phyloP scores from a whole-genome alignment of 2,329 filamentous ascomycete genomes.

The Cercospora canescens region DNA sequence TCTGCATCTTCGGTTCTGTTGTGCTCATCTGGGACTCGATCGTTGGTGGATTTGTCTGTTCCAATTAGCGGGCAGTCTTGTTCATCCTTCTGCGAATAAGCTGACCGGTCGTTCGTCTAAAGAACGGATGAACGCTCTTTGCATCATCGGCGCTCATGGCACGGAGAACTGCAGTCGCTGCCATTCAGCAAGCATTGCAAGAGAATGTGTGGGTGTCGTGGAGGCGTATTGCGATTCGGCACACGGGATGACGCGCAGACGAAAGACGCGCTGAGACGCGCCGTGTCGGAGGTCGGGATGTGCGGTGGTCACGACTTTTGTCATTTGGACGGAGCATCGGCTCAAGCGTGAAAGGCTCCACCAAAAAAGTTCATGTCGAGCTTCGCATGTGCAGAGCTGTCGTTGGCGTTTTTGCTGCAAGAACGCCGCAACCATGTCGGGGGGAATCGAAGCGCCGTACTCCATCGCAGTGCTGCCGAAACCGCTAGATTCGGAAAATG shows the following conservation, averaged over 20 bases:
- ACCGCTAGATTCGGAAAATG: slow-evolving; percentile 42
- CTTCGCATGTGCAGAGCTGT: neutral
- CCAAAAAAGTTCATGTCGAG: slow-evolving; percentile 12
- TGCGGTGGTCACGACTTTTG: neutral
- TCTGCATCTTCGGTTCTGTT: neutral
- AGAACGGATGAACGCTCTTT: slow-evolving; percentile 35
- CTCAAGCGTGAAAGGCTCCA: neutral
- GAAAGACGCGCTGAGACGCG: slow-evolving; percentile 3
- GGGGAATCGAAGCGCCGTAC: slow-evolving; percentile 38
- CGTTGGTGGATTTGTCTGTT: slow-evolving; percentile 1
- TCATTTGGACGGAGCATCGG: neutral
- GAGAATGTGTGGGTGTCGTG: neutral
- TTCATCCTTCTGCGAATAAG: neutral
- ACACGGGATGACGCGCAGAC: slow-evolving; percentile 1
- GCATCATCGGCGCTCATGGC: slow-evolving; percentile 29
- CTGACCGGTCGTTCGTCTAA: slow-evolving; percentile 24
- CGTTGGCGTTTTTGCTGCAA: too few relatives aligned
- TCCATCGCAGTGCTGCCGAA: slow-evolving; percentile 47
- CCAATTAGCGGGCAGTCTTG: slow-evolving; percentile 2
- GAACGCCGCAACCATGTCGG: slow-evolving; percentile 22
- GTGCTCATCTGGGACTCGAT: neutral
- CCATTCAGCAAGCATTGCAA: slow-evolving; percentile 22
- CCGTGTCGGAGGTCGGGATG: neutral
- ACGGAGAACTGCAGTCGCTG: slow-evolving; percentile 22
- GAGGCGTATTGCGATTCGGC: neutral